phyloP scores from a whole-genome alignment of 2,329 filamentous ascomycete genomes.

The Paradendryphiella salina region DNA sequence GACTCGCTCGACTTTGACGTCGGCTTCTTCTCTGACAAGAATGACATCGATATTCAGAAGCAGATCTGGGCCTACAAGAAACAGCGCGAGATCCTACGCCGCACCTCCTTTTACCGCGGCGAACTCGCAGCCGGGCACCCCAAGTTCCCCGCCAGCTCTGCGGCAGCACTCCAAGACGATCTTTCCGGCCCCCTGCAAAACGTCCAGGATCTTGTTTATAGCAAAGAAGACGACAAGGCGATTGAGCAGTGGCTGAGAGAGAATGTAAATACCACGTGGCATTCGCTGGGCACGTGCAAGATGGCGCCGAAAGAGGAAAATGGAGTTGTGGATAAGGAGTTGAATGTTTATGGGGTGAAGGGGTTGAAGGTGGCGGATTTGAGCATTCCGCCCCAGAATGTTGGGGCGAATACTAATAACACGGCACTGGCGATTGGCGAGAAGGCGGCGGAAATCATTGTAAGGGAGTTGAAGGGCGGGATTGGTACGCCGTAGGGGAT shows the following conservation, averaged over 20 bases:
- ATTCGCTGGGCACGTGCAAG: slow-evolving; percentile 40
- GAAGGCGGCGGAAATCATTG: slow-evolving; percentile 39
- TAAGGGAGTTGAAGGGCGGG: slow-evolving; percentile 16
- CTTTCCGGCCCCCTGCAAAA: slow-evolving; percentile 13
- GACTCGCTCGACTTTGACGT: slow-evolving; percentile 60
- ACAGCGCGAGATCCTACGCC: slow-evolving; percentile 62
- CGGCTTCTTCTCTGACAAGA: slow-evolving; percentile 59
- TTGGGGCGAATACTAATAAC: slow-evolving; percentile 54
- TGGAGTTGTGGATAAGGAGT: slow-evolving; percentile 32
- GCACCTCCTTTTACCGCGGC: slow-evolving; percentile 56
- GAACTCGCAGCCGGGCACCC: slow-evolving; percentile 37
- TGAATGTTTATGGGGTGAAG: slow-evolving; percentile 37
- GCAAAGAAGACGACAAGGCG: slow-evolving; percentile 40
- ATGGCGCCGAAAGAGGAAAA: slow-evolving; percentile 39
- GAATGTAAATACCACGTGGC: slow-evolving; percentile 40
- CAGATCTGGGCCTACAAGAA: slow-evolving; percentile 68
- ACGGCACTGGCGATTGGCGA: slow-evolving; percentile 49
- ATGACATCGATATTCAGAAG: slow-evolving; percentile 62
- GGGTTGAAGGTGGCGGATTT: slow-evolving; percentile 51
- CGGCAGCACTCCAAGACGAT: slow-evolving; percentile 19
- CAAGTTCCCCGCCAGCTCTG: slow-evolving; percentile 26
- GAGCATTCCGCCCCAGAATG: slow-evolving; percentile 48
- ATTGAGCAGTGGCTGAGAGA: slow-evolving; percentile 50
- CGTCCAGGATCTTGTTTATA: slow-evolving; percentile 26
- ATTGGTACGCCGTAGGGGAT: not conserved